phyloP scores from a whole-genome alignment of 2,329 filamentous ascomycete species.

The Pyricularia pennisetigena region DNA sequence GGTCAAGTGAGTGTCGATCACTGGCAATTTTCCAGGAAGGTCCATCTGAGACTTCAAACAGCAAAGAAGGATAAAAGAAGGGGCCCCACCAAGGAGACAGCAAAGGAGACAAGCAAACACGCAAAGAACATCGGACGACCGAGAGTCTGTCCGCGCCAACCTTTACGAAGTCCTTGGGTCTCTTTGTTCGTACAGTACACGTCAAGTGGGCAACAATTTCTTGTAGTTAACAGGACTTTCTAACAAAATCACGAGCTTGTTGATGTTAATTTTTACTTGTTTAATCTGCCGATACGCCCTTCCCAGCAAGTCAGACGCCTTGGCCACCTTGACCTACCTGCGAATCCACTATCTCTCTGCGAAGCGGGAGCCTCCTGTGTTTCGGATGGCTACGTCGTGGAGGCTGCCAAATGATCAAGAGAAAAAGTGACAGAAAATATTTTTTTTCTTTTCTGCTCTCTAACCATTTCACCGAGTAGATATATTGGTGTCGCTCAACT shows the following conservation, averaged over 20 bases:
- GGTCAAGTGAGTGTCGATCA: background rate
- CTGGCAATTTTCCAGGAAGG: background rate
- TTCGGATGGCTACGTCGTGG: background rate
- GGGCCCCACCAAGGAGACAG: background rate
- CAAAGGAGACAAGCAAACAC: background rate
- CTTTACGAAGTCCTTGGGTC: background rate
- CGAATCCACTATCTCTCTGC: background rate
- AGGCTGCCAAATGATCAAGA: background rate
- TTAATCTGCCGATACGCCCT: background rate
- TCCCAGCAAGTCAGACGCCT: background rate
- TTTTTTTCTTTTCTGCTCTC: background rate
- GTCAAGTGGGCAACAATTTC: background rate
- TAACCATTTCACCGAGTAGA: background rate
- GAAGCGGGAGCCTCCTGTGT: background rate
- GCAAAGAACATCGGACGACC: background rate
- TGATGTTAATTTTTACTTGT: background rate
- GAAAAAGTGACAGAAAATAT: background rate
- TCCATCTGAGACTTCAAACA: background rate
- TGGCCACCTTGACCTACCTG: background rate
- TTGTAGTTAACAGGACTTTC: background rate
- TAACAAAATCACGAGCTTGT: background rate
- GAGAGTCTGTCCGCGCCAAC: background rate
- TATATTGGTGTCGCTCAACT: background rate
- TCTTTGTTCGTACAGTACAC: background rate
- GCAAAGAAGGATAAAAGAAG: background rate